Percentiles rank a stretch among this genome's conserved stretches.
Evolutionary conservation across 805 yeast species (phyloP).

Genomic region (Kazachstania kunashirensis): DNA sequence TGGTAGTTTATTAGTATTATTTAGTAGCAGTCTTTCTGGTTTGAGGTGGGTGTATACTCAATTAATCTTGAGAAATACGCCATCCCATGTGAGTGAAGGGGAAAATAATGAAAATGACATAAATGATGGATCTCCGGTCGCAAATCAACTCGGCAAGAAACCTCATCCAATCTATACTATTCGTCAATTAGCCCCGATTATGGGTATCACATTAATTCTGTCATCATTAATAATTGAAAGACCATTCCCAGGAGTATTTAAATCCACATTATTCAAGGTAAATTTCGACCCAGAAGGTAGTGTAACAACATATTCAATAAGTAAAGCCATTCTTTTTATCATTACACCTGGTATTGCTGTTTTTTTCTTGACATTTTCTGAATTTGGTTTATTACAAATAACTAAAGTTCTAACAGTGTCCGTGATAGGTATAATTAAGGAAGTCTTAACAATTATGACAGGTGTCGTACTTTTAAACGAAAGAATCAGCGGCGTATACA

Average conservation of each 20-base stretch:
- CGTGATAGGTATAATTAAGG: constrained; percentile 89
- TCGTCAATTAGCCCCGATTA: constrained; percentile 73
- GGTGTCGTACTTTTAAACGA: constrained; percentile 69
- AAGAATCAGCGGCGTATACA: constrained; percentile 46
- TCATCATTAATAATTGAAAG: constrained; percentile 69
- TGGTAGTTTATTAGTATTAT: constrained; percentile 67
- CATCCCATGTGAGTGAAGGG: constrained; percentile 26
- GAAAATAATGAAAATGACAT: background rate
- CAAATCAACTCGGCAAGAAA: constrained; percentile 12
- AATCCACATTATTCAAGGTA: constrained; percentile 17
- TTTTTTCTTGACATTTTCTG: constrained; percentile 81
- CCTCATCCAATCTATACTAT: constrained; percentile 78
- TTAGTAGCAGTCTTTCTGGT: constrained; percentile 77
- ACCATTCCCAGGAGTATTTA: constrained; percentile 23
- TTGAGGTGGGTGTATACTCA: constrained; percentile 94
- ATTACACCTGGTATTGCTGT: constrained; percentile 80
- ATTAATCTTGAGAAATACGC: constrained; percentile 53
- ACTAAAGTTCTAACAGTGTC: constrained; percentile 81
- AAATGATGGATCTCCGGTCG: background rate
- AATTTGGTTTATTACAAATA: constrained; percentile 69
- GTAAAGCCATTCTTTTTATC: constrained; percentile 47
- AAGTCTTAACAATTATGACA: constrained; percentile 67
- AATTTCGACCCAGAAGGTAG: constrained; percentile 5
- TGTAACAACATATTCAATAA: constrained; percentile 28
- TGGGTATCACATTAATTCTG: constrained; percentile 53